A percentile compares a stretch with the other conserved stretches of the same genome.
Evolutionary conservation across 306 rosid species (phyloP).

Genomic region (Mimosa pudica): DNA sequence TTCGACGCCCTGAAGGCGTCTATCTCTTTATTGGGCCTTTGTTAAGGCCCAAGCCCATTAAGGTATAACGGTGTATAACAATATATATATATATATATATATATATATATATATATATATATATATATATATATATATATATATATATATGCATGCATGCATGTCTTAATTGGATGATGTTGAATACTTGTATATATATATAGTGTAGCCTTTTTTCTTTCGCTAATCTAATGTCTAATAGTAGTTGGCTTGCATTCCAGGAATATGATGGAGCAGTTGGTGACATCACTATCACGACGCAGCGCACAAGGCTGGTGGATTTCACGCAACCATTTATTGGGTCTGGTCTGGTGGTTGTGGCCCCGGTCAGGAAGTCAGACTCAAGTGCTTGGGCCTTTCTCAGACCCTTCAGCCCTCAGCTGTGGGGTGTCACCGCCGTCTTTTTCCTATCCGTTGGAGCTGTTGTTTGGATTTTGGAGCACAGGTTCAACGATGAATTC

Average conservation of each 20-base stretch:
- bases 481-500: constrained; percentile 82
- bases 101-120: too few relatives aligned
- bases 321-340: constrained; percentile 92
- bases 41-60: too few relatives aligned
- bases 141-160: too few relatives aligned
- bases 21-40: too few relatives aligned
- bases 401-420: constrained; percentile 65
- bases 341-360: constrained; percentile 93
- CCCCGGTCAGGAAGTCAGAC: constrained; percentile 54
- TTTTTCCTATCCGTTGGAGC: constrained; percentile 79
- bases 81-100: too few relatives aligned
- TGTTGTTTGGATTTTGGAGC: constrained; percentile 95
- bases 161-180: too few relatives aligned
- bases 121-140: too few relatives aligned
- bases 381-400: constrained; percentile 88
- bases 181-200: too few relatives aligned
- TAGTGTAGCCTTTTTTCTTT: too few relatives aligned
- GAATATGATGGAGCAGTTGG: constrained; percentile 85
- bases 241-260: constrained; percentile 38
- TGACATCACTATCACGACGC: constrained; percentile 82
- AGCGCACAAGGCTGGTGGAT: constrained; percentile 84
- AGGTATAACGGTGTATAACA: too few relatives aligned
- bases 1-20: too few relatives aligned
- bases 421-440: constrained; percentile 82
- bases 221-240: too few relatives aligned